Conservation (phyloP, 2,329 filamentous ascomycete genomes). For the Aphanocladium album region DNA sequence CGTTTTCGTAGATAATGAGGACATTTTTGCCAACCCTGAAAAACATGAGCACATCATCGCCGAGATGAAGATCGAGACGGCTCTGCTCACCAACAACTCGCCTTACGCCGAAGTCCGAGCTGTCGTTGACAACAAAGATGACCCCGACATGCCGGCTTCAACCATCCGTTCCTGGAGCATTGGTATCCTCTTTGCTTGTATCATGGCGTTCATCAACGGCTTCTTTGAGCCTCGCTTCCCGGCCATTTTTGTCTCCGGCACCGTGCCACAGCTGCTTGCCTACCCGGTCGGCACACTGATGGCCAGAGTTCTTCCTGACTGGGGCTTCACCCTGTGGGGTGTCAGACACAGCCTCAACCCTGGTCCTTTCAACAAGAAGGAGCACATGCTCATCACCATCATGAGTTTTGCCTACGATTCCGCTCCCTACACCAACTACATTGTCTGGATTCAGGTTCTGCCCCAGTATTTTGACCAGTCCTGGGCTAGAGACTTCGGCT, state of each 20-base stretch:
- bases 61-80: slow-evolving; percentile 49
- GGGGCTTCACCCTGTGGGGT: slow-evolving; percentile 37
- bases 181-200: slow-evolving; percentile 41
- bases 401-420: slow-evolving; percentile 49
- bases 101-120: slow-evolving; percentile 53
- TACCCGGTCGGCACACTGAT: slow-evolving; percentile 44
- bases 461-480: slow-evolving; percentile 46
- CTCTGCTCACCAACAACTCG: slow-evolving; percentile 47
- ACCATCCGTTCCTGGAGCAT: slow-evolving; percentile 50
- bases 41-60: slow-evolving; percentile 38
- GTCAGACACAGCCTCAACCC: slow-evolving; percentile 41
- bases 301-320: slow-evolving; percentile 41
- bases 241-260: slow-evolving; percentile 41
- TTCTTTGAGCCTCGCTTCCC: slow-evolving; percentile 52
- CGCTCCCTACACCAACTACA: slow-evolving; percentile 44
- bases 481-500: slow-evolving; percentile 42
- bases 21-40: slow-evolving; percentile 33
- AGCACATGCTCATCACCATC: slow-evolving; percentile 52
- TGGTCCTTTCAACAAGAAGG: slow-evolving; percentile 49
- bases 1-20: slow-evolving; percentile 13
- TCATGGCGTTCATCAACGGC: slow-evolving; percentile 46
- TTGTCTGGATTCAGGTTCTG: slow-evolving; percentile 45
- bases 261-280: slow-evolving; percentile 50
- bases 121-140: slow-evolving; percentile 50
- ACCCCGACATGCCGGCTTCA: slow-evolving; percentile 41